These are phyloP conservation scores for Coemansia reversa DNA, from an alignment of 192 early-diverging fungal species.

Conservation along the genomic window DNA sequence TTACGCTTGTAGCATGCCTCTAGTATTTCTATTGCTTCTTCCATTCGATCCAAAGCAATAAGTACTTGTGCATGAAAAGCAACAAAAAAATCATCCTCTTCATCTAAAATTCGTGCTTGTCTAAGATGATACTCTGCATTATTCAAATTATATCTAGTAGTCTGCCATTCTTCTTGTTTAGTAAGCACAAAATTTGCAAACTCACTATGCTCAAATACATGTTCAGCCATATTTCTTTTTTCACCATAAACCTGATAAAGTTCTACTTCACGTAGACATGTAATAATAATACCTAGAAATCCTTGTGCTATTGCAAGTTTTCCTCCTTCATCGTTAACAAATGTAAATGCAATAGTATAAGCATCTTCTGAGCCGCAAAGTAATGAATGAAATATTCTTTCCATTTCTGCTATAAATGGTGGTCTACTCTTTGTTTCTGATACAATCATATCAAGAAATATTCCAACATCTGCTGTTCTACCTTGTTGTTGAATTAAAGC, in stretches of 20 bases:
- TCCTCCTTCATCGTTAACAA: conserved; percentile 26
- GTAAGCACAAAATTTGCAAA: conserved; percentile 18
- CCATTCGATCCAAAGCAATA: conserved; percentile 13
- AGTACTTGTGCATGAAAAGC: conserved; percentile 36
- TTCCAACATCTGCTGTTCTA: neutral
- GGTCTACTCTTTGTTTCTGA: conserved; percentile 1
- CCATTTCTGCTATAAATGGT: conserved; percentile 23
- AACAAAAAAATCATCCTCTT: conserved; percentile 22
- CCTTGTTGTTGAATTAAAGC: conserved; percentile 28
- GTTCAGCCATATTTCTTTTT: conserved; percentile 1
- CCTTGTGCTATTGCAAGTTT: conserved; percentile 33
- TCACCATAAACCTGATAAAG: neutral
- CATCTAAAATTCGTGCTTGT: conserved; percentile 21
- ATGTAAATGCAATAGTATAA: conserved; percentile 9
- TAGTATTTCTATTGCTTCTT: conserved; percentile 9
- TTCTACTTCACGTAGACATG: conserved; percentile 40
- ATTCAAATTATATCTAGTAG: conserved; percentile 20
- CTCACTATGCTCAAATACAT: conserved; percentile 28
- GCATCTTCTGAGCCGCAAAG: conserved; percentile 12
- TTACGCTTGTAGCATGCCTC: conserved; percentile 6
- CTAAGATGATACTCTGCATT: conserved; percentile 27
- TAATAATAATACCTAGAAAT: conserved; percentile 32
- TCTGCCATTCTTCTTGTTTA: neutral
- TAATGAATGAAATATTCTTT: conserved; percentile 23
- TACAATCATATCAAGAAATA: conserved; percentile 18